A percentile compares a stretch with the other conserved stretches of the same genome.
Conservation (phyloP, 495 filamentous ascomycete genomes). For the Rhypophila decipiens region DNA sequence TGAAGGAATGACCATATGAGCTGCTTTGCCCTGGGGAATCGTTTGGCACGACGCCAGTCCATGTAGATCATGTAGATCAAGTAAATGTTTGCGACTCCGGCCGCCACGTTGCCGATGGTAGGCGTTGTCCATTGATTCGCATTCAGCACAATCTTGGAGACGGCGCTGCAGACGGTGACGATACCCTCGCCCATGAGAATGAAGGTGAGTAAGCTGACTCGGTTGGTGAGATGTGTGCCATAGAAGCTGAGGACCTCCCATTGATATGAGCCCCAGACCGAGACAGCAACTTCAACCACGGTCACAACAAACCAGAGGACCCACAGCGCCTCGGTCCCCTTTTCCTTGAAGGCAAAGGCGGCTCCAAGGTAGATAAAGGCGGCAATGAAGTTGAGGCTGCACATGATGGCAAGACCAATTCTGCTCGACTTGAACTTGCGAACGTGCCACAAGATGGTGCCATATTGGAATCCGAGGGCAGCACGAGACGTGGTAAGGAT, state of each 20-base stretch:
- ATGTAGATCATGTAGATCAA: conserved; percentile 68
- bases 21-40: conserved; percentile 53
- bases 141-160: conserved; percentile 21
- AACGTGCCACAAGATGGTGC: conserved; percentile 39
- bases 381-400: conserved; percentile 33
- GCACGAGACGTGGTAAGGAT: conserved; percentile 56
- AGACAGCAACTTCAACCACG: conserved; percentile 44
- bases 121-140: conserved; percentile 16
- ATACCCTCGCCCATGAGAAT: conserved; percentile 66
- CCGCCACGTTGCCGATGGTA: conserved; percentile 22
- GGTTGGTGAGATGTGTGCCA: conserved; percentile 55
- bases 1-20: conserved; percentile 62
- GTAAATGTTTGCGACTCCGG: conserved; percentile 39
- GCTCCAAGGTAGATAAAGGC: conserved; percentile 47
- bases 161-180: conserved; percentile 18
- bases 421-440: conserved; percentile 28
- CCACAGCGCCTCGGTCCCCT: conserved; percentile 9
- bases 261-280: conserved; percentile 44
- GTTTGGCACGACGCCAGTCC: conserved; percentile 46
- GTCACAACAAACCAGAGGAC: conserved; percentile 50
- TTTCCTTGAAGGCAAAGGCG: conserved; percentile 30
- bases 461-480: conserved; percentile 51
- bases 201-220: conserved; percentile 60
- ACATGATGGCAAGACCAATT: conserved; percentile 34
- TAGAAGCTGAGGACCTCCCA: conserved; percentile 55